Conservation (phyloP, 768 basidiomycete genomes). For the Suillus subluteus region DNA sequence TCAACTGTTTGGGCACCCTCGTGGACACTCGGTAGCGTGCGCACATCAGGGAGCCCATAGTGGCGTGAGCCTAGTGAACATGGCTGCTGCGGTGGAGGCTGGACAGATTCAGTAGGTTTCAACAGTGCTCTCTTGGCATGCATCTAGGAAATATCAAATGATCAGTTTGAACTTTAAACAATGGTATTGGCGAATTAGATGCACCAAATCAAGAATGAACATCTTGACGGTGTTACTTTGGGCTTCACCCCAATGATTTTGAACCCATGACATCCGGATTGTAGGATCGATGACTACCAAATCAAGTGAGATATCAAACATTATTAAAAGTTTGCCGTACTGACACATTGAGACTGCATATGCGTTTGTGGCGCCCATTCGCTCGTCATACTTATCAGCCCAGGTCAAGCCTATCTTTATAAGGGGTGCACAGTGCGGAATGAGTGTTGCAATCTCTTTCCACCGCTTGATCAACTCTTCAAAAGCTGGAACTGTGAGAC, state of each 20-base stretch:
- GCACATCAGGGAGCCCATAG: background rate
- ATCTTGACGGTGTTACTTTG: no score
- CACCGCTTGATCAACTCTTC: background rate
- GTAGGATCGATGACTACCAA: background rate
- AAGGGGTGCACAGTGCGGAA: background rate
- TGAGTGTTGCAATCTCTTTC: background rate
- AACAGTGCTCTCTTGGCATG: background rate
- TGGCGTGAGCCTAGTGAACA: background rate
- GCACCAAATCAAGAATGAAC: no score
- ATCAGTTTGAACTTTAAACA: no score
- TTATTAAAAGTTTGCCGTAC: accelerated
- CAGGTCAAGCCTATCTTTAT: background rate
- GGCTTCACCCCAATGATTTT: background rate
- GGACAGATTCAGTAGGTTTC: background rate
- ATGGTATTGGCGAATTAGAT: no score
- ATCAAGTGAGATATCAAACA: background rate
- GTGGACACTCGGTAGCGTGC: accelerated
- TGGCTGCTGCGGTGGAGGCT: background rate
- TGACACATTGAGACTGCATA: background rate
- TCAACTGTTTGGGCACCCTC: background rate
- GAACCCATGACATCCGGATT: background rate
- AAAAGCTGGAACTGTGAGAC: conserved; percentile 1
- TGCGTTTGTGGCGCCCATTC: background rate
- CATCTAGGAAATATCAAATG: no score
- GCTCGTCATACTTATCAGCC: background rate